Evolutionary conservation across 371 early-diverging fungal species (phyloP), one percentile per base, ranked within the genome.

Genomic region (Mycotypha africana): DNA sequence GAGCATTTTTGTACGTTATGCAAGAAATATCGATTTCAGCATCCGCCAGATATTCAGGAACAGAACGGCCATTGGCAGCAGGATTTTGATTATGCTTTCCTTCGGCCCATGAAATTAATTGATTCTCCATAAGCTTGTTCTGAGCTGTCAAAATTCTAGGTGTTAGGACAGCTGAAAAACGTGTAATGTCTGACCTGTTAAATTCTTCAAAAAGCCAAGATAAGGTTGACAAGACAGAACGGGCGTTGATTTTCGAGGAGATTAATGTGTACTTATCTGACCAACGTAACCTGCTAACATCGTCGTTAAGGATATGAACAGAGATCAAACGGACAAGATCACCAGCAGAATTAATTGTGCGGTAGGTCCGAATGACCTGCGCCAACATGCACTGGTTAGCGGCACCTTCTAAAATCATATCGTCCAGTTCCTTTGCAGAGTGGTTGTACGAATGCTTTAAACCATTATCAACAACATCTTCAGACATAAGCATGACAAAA

Each of bases 1-100:
- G 33, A 7, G 31, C 34, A 3, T 44, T 22, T 4, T 45, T 42
- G 2, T 30, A 17, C 53, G 68, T 47, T 16, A 73, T 51, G 20
- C 52, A 56, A 0, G 60, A 52, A 7, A 73, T 35, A 45, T 68
- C 65, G 16, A 73, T 16, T 2, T 56, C 57, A 3, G 47, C 33
- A 26, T 35, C 30, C 1, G 30, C 38, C 3, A 73, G 25, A 36
- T 73, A 68, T 6, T 55, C 47, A 0, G 73, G 73, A 2, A 54
- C 26, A 1, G 48, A 20, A 21, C 31, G 33, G n/a, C 42, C 24
- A 25, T 65, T 43, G 39, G 35, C 31, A 16, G 20, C 4, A 17
- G 24, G 5, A 4, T 20, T 28, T 0, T 38, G 9, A 1, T 47
- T 45, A 17, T 33, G 19, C 3, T 17, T 20, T 17, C 40, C 36